Evolutionary conservation across 177 flowering plant species (phyloP).

Genomic region (Vitis hybrid): DNA sequence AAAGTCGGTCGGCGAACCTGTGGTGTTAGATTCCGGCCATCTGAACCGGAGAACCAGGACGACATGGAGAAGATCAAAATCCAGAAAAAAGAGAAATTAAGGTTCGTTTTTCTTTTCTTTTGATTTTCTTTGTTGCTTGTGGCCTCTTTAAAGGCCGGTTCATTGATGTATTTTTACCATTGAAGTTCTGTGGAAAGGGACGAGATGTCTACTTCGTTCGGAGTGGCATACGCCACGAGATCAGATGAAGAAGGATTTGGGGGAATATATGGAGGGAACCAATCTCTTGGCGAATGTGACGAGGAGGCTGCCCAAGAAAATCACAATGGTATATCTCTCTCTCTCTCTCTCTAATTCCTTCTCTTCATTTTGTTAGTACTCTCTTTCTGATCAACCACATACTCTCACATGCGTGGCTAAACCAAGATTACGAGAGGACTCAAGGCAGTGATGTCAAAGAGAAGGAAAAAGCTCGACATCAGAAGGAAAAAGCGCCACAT

Average conservation of each 20-base stretch:
- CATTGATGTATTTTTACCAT: neutral
- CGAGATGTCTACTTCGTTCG: constrained; percentile 68
- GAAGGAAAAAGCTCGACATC: constrained; percentile 56
- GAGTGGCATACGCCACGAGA: constrained; percentile 68
- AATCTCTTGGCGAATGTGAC: constrained; percentile 17
- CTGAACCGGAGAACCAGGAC: constrained; percentile 3
- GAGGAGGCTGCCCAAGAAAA: constrained; percentile 25
- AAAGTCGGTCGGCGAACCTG: constrained; percentile 1
- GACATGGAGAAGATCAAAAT: constrained; percentile 26
- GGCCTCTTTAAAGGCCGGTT: too few relatives aligned
- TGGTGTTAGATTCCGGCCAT: constrained; percentile 5
- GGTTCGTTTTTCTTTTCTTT: constrained; percentile 12
- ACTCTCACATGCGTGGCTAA: neutral
- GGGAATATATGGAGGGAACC: constrained; percentile 57
- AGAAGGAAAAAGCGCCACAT: constrained; percentile 28
- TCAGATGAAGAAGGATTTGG: constrained; percentile 87
- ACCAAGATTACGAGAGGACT: constrained; percentile 46
- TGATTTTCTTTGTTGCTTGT: neutral
- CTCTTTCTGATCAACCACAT: neutral
- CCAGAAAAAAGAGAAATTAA: constrained; percentile 14
- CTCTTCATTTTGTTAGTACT: neutral
- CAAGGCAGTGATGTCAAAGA: constrained; percentile 67
- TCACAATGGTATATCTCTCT: constrained; percentile 37
- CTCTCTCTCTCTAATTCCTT: neutral
- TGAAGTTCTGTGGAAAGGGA: constrained; percentile 37